These are phyloP conservation scores for Cercospora zeae-maydis DNA, from an alignment of 2,329 filamentous ascomycete species.

Conservation along the genomic window DNA sequence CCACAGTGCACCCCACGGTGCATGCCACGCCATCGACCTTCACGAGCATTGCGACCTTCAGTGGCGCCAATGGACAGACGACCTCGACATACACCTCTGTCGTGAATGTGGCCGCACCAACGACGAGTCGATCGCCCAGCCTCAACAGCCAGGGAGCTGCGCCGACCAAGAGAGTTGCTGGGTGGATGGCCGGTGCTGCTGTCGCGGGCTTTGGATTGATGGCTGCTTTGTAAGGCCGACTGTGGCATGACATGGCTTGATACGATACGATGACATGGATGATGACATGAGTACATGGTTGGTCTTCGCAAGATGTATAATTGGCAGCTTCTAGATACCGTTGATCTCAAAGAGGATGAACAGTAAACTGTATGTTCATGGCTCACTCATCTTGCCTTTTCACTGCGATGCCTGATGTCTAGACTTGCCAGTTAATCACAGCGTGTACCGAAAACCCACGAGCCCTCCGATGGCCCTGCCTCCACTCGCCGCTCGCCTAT, in stretches of 20 bases:
- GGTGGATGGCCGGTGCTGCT: constrained; percentile 11
- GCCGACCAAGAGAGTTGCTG: background rate
- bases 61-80: constrained; percentile 12
- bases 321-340: background rate
- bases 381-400: no score
- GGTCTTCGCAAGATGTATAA: background rate
- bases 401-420: no score
- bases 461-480: constrained; percentile 23
- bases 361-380: background rate
- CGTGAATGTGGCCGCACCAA: constrained; percentile 8
- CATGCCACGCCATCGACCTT: constrained; percentile 13
- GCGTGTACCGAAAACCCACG: constrained; percentile 24
- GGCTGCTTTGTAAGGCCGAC: constrained; percentile 3
- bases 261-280: background rate
- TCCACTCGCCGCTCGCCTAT: constrained; percentile 23
- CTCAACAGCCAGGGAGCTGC: constrained; percentile 16
- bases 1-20: constrained; percentile 10
- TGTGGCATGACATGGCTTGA: background rate
- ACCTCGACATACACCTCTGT: constrained; percentile 15
- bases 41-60: constrained; percentile 17
- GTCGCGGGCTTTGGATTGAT: constrained; percentile 7
- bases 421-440: background rate
- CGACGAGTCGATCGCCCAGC: constrained; percentile 7
- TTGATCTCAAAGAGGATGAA: background rate
- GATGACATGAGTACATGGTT: background rate